Percentiles rank a stretch among this genome's conserved stretches.
phyloP scores from a whole-genome alignment of 768 basidiomycete species.

The Pleurotus giganteus region DNA sequence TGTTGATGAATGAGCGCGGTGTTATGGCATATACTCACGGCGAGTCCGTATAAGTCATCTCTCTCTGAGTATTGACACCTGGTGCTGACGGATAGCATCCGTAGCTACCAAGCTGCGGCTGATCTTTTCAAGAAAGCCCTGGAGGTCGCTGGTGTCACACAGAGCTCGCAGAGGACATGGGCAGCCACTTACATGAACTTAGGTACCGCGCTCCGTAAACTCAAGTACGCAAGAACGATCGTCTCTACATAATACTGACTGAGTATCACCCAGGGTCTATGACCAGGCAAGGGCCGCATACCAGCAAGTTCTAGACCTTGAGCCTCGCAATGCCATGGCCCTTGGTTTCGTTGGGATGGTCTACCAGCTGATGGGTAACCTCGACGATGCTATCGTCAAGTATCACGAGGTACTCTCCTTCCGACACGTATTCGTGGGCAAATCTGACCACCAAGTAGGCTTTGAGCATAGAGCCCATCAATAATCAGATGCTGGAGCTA shows the following conservation, averaged over 20 bases:
- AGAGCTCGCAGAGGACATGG: slow-evolving; percentile 85
- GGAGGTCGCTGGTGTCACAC: slow-evolving; percentile 79
- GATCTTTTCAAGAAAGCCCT: slow-evolving; percentile 73
- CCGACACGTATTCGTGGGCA: not conserved
- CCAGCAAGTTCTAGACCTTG: slow-evolving; percentile 78
- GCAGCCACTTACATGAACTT: slow-evolving; percentile 89
- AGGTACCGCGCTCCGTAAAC: slow-evolving; percentile 83
- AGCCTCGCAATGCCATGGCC: slow-evolving; percentile 79
- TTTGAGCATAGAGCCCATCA: slow-evolving; percentile 79
- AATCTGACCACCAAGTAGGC: slow-evolving; percentile 40
- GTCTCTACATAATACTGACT: slow-evolving; percentile 3
- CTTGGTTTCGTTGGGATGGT: slow-evolving; percentile 90
- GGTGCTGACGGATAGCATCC: slow-evolving; percentile 1
- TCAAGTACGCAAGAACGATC: slow-evolving; percentile 54
- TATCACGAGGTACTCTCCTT: slow-evolving; percentile 79
- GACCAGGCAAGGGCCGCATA: slow-evolving; percentile 75
- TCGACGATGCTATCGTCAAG: slow-evolving; percentile 80
- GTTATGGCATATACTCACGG: slow-evolving; percentile 89
- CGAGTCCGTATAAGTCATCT: slow-evolving; percentile 49
- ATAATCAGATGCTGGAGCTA: slow-evolving; percentile 76
- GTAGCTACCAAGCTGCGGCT: slow-evolving; percentile 72
- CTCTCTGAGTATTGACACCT: not conserved
- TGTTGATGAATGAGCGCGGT: slow-evolving; percentile 89
- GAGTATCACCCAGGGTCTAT: slow-evolving; percentile 32
- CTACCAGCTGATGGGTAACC: slow-evolving; percentile 68